Percentiles rank a stretch among this genome's conserved stretches.
These are phyloP conservation scores for Chlorella vulgaris DNA, from an alignment of 139 green algal genomes.

Conservation along the genomic window DNA sequence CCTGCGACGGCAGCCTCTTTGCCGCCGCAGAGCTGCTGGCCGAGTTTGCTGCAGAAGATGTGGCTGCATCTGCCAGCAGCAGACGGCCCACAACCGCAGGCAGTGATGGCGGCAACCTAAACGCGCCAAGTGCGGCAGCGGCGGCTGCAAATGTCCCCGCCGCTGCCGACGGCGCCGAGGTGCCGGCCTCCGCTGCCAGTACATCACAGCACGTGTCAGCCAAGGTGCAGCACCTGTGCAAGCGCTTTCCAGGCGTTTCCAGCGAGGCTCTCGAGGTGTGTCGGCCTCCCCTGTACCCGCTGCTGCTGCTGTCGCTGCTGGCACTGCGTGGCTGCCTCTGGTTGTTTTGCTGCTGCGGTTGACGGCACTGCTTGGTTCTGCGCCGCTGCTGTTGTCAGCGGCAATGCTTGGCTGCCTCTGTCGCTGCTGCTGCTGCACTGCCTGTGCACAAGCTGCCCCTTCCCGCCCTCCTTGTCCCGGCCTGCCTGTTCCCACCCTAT, in stretches of 20 bases:
- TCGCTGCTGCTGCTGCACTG: neutral
- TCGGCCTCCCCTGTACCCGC: no score
- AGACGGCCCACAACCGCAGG: neutral
- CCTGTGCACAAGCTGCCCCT: neutral
- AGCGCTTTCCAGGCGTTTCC: constrained; percentile 2
- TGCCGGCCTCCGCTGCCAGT: neutral
- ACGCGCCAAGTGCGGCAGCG: neutral
- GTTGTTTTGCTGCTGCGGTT: no score
- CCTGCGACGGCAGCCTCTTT: constrained; percentile 25
- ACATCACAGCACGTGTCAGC: neutral
- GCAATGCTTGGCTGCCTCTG: no score
- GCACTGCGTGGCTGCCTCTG: neutral
- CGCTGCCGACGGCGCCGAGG: no score
- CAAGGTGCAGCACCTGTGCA: constrained; percentile 27
- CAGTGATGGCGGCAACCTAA: neutral
- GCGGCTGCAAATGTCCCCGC: constrained; percentile 3
- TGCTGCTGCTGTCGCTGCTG: neutral
- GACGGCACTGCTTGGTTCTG: no score
- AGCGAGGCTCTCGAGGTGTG: constrained; percentile 1
- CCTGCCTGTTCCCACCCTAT: no score
- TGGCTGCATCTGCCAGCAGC: neutral
- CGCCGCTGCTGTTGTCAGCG: no score
- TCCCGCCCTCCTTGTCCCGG: no score
- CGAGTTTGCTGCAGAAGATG: constrained; percentile 5
- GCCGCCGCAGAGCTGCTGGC: constrained; percentile 23